Evolutionary conservation across 2,329 filamentous ascomycete genomes (phyloP).

Genomic region (Fusarium anguioides): DNA sequence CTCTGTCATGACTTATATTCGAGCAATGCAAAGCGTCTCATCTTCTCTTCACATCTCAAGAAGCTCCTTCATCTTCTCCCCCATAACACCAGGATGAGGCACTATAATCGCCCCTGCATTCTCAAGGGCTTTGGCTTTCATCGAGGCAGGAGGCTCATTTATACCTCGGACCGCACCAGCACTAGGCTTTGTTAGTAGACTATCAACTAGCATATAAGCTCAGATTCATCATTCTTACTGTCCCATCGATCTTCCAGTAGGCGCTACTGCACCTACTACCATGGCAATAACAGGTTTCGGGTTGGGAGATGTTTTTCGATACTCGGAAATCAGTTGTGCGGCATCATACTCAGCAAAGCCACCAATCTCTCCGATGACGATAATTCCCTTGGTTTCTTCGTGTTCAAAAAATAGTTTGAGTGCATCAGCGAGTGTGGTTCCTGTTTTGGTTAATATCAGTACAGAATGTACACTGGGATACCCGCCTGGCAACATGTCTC

Average conservation of each 20-base stretch:
- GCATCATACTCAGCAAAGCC: conserved; percentile 76
- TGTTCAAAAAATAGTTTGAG: conserved; percentile 75
- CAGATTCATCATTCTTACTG: conserved; percentile 54
- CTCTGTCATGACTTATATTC: neutral
- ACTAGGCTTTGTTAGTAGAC: neutral
- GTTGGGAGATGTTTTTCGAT: conserved; percentile 62
- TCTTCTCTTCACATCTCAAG: conserved; percentile 21
- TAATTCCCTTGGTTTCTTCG: conserved; percentile 75
- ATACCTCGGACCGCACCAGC: conserved; percentile 69
- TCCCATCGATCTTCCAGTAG: conserved; percentile 73
- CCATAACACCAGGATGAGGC: conserved; percentile 54
- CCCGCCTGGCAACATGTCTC: conserved; percentile 75
- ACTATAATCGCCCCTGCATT: conserved; percentile 53
- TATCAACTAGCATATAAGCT: too few relatives aligned
- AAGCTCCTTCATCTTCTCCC: conserved; percentile 49
- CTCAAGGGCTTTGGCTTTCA: conserved; percentile 50
- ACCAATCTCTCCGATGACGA: conserved; percentile 78
- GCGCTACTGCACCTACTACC: conserved; percentile 72
- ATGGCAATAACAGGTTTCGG: conserved; percentile 75
- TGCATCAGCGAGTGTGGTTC: conserved; percentile 78
- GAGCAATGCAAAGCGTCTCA: neutral
- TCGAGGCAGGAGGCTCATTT: conserved; percentile 47
- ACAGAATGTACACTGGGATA: accelerated
- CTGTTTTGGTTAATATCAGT: neutral
- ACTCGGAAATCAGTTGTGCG: conserved; percentile 76